Evolutionary conservation across 306 rosid species (phyloP).

Genomic region (Glycyrrhiza uralensis): DNA sequence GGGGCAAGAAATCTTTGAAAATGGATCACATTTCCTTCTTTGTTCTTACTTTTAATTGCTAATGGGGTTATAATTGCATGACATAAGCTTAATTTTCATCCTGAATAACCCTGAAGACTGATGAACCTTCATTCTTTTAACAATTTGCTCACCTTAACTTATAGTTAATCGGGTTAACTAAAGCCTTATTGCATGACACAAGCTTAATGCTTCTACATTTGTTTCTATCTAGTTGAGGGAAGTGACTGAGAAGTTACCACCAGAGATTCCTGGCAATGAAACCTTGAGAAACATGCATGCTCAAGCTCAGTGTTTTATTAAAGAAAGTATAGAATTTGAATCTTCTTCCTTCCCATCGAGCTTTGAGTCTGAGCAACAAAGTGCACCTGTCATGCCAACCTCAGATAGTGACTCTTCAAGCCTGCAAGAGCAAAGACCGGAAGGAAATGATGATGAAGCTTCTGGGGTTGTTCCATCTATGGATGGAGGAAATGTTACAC

Average conservation of each 20-base stretch:
- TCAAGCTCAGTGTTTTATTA: constrained; percentile 56
- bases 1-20: neutral
- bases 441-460: constrained; percentile 27
- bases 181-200: neutral
- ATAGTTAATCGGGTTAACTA: neutral
- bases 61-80: neutral
- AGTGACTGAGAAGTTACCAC: constrained; percentile 51
- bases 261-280: constrained; percentile 44
- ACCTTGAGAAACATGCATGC: constrained; percentile 43
- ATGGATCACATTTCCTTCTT: neutral
- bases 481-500: constrained; percentile 32
- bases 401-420: constrained; percentile 29
- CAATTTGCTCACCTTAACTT: neutral
- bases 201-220: constrained; percentile 20
- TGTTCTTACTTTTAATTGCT: neutral
- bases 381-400: constrained; percentile 28
- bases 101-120: neutral
- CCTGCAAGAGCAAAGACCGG: constrained; percentile 22
- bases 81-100: neutral
- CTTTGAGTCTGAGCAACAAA: constrained; percentile 34
- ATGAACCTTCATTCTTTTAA: constrained; percentile 7
- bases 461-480: constrained; percentile 20
- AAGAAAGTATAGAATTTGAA: constrained; percentile 27
- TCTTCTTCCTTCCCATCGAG: constrained; percentile 21
- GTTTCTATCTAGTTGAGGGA: constrained; percentile 51